These are phyloP conservation scores for Colletotrichum endophyticum DNA, from an alignment of 2,329 filamentous ascomycete genomes.

Conservation along the genomic window DNA sequence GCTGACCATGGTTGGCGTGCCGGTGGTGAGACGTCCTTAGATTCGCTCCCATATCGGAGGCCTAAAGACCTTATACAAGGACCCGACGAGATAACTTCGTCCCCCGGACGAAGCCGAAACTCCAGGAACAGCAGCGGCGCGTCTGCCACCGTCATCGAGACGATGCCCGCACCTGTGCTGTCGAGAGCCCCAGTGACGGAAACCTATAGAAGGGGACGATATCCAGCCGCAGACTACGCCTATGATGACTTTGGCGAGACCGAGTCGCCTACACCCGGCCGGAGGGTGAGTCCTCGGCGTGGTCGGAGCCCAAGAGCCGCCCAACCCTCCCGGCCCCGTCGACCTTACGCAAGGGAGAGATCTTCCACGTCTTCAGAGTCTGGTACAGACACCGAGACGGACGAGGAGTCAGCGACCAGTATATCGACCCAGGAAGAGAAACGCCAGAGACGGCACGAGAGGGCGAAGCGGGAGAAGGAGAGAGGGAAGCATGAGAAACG, in stretches of 20 bases:
- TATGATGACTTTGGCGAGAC: constrained; percentile 1
- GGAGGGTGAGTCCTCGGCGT: constrained; percentile 31
- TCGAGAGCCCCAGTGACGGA: constrained; percentile 4
- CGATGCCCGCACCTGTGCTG: constrained; percentile 16
- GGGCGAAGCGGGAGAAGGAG: not conserved
- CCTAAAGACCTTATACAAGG: constrained; percentile 31
- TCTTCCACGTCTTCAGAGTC: constrained; percentile 37
- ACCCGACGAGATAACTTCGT: constrained; percentile 32
- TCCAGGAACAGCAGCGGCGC: constrained; percentile 8
- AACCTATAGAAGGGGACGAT: constrained; percentile 15
- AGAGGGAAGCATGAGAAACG: not conserved
- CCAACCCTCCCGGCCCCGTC: constrained; percentile 40
- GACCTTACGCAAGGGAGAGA: constrained; percentile 30
- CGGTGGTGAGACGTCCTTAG: constrained; percentile 26
- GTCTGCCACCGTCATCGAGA: constrained; percentile 10
- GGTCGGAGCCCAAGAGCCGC: constrained; percentile 38
- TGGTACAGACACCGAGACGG: constrained; percentile 44
- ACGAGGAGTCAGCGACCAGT: constrained; percentile 41
- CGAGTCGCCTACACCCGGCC: constrained; percentile 24
- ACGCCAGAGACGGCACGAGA: constrained; percentile 20
- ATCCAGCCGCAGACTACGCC: not conserved
- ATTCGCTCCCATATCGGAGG: constrained; percentile 40
- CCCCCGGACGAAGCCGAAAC: constrained; percentile 25
- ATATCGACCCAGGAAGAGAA: constrained; percentile 36
- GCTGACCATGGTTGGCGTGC: constrained; percentile 35